Base-by-base conservation (phyloP, 1,284 basidiomycete genomes). In the Moniliophthora roreri region DNA sequence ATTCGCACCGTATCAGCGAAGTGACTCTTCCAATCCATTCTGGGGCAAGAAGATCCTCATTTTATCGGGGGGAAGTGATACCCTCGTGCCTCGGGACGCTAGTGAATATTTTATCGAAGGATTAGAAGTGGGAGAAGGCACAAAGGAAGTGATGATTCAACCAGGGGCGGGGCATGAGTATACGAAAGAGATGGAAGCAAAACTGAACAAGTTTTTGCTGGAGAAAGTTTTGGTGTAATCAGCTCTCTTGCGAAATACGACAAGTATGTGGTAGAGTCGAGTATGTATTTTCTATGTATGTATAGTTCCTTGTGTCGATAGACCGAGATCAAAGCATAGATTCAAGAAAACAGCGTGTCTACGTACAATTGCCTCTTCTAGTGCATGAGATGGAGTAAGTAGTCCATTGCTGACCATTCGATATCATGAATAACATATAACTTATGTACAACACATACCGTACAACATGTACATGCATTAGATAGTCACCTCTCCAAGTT, bases 1-100 rank as follows among this genome's bases (percentile, higher is more conserved):
- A 1, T 63, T 64, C 2, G 66, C 71, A 34, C 63, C 75, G 2
- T 80, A 73, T 60, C 60, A 64, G 11, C 66, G 69, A 11, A 55
- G 57, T 6, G 74, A 72, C 21, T 46, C 26, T 0, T 57, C 62
- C 4, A 87, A 88, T 61, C 82, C 83, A 1, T 92, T 89, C 66
- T 55, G 75, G 1, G 82, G 80, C 0, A 91, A 90, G 70, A 83
- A 81, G 62, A 78, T 93, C 15, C 72, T 91, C 6, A 80, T 87
- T 0, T 67, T 92, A 4, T 84, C 84, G 2, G 89, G 85, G n/a
- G 79, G 67, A 55, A 70, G 67, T 24, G 84, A 87, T 63, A 63
- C 64, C 24, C 56, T 85, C 13, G 85, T 88, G n/a, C 85, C 84
- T 9, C 87, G 83, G 82, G 65, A 63, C 34, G 71, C 77, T n/a